phyloP scores from a whole-genome alignment of 345 rosid genomes.

The Aurinia saxatilis region DNA sequence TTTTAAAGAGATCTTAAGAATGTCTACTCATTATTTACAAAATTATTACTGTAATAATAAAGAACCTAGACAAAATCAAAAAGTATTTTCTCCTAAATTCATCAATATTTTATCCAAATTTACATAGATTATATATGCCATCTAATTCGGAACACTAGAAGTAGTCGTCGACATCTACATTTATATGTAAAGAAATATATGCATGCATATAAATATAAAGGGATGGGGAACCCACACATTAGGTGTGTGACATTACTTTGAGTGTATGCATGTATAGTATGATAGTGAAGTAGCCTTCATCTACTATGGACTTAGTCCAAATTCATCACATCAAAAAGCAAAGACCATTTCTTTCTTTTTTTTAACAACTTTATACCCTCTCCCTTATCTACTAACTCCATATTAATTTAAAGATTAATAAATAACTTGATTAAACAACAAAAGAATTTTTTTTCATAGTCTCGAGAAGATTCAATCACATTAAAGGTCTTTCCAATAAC shows the following conservation, averaged over 20 bases:
- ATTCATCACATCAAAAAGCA: slow-evolving; percentile 30
- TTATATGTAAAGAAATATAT: neutral
- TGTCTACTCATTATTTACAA: no score
- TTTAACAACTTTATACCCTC: slow-evolving; percentile 24
- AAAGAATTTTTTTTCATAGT: neutral
- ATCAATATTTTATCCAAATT: no score
- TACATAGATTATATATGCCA: no score
- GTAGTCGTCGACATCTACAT: slow-evolving; percentile 2
- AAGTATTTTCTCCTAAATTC: no score
- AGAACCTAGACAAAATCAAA: no score
- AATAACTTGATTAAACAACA: neutral
- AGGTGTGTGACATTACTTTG: slow-evolving; percentile 20
- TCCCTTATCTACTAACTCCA: slow-evolving; percentile 26
- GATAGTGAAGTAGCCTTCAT: slow-evolving; percentile 15
- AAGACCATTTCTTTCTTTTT: slow-evolving; percentile 12
- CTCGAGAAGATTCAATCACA: slow-evolving; percentile 6
- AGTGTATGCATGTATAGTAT: slow-evolving; percentile 19
- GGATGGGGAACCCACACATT: slow-evolving; percentile 32
- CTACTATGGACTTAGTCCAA: slow-evolving; percentile 26
- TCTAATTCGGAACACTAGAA: neutral
- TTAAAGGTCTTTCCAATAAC: neutral
- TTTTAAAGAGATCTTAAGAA: no score
- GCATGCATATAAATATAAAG: neutral
- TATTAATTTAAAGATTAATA: neutral
- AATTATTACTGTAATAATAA: no score